These are phyloP conservation scores for Lomentospora prolificans DNA, from an alignment of 2,329 filamentous ascomycete genomes.

Conservation along the genomic window DNA sequence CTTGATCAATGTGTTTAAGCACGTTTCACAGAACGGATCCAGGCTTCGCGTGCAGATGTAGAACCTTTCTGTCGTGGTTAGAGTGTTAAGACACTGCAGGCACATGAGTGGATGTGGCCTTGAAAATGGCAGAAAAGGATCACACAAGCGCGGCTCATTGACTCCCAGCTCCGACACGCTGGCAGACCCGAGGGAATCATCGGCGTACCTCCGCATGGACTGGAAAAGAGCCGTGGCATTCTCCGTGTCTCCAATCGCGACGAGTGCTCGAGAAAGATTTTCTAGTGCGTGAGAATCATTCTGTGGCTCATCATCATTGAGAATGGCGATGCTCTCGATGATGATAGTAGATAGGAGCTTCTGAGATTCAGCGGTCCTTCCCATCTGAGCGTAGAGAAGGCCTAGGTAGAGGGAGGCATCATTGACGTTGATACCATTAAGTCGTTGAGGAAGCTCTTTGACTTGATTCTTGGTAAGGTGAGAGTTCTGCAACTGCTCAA, in stretches of 20 bases:
- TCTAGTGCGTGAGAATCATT: conserved; percentile 32
- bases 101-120: conserved; percentile 24
- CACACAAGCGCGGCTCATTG: conserved; percentile 15
- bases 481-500: conserved; percentile 25
- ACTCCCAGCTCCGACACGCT: conserved; percentile 18
- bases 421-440: conserved; percentile 31
- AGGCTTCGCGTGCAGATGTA: conserved; percentile 28
- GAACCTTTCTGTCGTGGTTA: conserved; percentile 21
- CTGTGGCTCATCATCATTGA: conserved; percentile 29
- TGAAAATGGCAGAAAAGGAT: conserved; percentile 27
- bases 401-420: conserved; percentile 29
- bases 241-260: conserved; percentile 25
- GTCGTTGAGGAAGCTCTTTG: conserved; percentile 27
- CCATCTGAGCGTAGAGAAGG: conserved; percentile 25
- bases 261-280: conserved; percentile 28
- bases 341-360: conserved; percentile 23
- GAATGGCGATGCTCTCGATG: conserved; percentile 25
- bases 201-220: conserved; percentile 24
- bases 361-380: conserved; percentile 18
- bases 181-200: conserved; percentile 20
- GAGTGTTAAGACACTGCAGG: conserved; percentile 27
- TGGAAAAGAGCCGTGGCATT: conserved; percentile 27
- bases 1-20: conserved; percentile 18
- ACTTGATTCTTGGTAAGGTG: conserved; percentile 12
- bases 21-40: conserved; percentile 27